Evolutionary conservation across 2,329 filamentous ascomycete genomes (phyloP).

Genomic region (Fusarium euwallaceae): DNA sequence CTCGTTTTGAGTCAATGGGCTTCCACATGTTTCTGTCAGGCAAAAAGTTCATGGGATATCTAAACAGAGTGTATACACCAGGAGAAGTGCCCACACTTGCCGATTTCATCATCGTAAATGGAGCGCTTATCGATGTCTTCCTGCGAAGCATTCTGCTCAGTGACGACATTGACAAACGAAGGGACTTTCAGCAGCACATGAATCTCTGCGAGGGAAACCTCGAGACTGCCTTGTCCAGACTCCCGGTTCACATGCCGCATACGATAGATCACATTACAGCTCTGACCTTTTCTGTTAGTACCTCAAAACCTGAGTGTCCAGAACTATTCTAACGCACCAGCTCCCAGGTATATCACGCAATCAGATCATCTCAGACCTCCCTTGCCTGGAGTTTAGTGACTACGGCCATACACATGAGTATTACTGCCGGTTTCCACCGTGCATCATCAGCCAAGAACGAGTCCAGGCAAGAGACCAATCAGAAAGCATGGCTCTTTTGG

Average conservation of each 20-base stretch:
- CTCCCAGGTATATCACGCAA: slow-evolving; percentile 3
- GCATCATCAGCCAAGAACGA: not conserved
- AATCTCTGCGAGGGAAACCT: not conserved
- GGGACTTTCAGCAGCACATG: slow-evolving; percentile 2
- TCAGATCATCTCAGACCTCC: slow-evolving; percentile 4
- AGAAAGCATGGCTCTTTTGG: slow-evolving; percentile 5
- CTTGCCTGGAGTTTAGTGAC: not conserved
- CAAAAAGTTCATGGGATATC: not conserved
- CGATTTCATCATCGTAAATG: slow-evolving; percentile 3
- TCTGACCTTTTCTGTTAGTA: not conserved
- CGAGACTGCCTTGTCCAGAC: not conserved
- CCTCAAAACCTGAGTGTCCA: not conserved
- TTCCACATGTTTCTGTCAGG: slow-evolving; percentile 7
- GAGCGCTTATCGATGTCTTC: slow-evolving; percentile 1
- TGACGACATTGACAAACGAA: not conserved
- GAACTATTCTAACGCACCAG: not conserved
- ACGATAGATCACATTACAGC: slow-evolving; percentile 1
- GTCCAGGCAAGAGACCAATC: not conserved
- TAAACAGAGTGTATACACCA: not conserved
- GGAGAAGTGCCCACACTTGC: not conserved
- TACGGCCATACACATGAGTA: slow-evolving; percentile 1
- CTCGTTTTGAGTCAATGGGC: slow-evolving; percentile 4
- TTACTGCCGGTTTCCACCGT: not conserved
- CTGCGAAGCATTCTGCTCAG: not conserved
- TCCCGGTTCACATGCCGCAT: not conserved